Evolutionary conservation across 2,329 filamentous ascomycete species (phyloP).

Genomic region (Xylariaceae sp.): DNA sequence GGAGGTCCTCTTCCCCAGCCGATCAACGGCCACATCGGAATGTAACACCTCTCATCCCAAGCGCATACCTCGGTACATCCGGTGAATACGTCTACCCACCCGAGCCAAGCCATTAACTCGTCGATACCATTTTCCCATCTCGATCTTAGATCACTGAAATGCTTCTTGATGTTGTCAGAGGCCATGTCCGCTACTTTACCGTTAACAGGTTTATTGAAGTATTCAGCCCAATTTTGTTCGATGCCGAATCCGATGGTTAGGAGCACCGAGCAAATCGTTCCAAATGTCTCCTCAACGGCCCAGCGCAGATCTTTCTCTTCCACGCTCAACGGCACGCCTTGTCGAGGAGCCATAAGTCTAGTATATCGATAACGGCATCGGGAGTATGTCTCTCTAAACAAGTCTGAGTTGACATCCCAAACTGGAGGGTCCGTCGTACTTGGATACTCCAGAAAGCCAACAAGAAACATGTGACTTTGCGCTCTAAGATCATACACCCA

Average conservation of each 20-base stretch:
- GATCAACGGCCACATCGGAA: conserved; percentile 54
- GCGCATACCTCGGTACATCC: conserved; percentile 45
- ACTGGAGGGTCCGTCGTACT: conserved; percentile 15
- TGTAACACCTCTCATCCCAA: conserved; percentile 49
- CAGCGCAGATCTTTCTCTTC: conserved; percentile 43
- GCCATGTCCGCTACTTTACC: conserved; percentile 4
- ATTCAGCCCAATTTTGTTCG: conserved; percentile 41
- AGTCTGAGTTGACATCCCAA: conserved; percentile 38
- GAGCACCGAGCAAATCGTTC: conserved; percentile 45
- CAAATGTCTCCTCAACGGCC: conserved; percentile 45
- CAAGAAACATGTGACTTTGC: conserved; percentile 46
- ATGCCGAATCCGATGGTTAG: conserved; percentile 47
- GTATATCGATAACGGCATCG: conserved; percentile 48
- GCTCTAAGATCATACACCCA: conserved; percentile 41
- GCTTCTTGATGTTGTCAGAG: conserved; percentile 18
- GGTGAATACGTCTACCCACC: conserved; percentile 51
- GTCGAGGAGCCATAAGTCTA: conserved; percentile 36
- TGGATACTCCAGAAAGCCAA: conserved; percentile 51
- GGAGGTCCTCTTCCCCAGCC: not conserved
- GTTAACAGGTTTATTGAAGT: conserved; percentile 8
- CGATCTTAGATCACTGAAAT: conserved; percentile 4
- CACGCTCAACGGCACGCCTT: conserved; percentile 30
- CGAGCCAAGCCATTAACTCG: conserved; percentile 52
- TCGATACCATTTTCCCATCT: conserved; percentile 41
- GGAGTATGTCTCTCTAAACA: conserved; percentile 43